phyloP scores from a whole-genome alignment of 768 basidiomycete genomes.

The Sarcodon aspratus region DNA sequence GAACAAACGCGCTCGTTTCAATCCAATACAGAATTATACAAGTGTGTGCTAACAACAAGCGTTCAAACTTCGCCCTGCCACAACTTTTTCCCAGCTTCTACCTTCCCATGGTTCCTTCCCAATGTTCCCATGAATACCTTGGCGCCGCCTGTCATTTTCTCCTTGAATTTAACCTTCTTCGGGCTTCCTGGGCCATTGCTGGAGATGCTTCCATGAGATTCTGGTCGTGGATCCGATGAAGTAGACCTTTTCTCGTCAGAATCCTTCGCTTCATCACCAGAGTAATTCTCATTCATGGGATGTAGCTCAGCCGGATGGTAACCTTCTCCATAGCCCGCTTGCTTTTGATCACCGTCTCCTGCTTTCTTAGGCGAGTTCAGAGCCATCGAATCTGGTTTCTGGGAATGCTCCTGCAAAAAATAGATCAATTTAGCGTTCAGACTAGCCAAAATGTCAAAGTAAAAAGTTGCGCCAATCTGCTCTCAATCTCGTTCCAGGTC shows the following conservation, averaged over 20 bases:
- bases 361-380: background rate
- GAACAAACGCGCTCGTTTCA: too few species aligned
- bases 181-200: background rate
- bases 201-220: background rate
- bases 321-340: background rate
- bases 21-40: too few species aligned
- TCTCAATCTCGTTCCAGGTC: too few species aligned
- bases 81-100: slow-evolving; percentile 2
- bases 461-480: too few species aligned
- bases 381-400: too few species aligned
- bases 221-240: background rate
- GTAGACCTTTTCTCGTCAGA: too few species aligned
- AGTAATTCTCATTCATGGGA: background rate
- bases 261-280: too few species aligned
- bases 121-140: slow-evolving; percentile 4
- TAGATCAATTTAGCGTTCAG: too few species aligned
- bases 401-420: too few species aligned
- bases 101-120: background rate
- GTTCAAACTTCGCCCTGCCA: background rate
- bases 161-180: slow-evolving; percentile 2
- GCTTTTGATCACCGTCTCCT: background rate
- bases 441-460: too few species aligned
- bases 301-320: background rate
- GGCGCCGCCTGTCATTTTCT: slow-evolving; percentile 1
- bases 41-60: too few species aligned